Evolutionary conservation across 257 asterid genomes (phyloP), one percentile per base, ranked within the genome.

Genomic region (Fraxinus excelsior): DNA sequence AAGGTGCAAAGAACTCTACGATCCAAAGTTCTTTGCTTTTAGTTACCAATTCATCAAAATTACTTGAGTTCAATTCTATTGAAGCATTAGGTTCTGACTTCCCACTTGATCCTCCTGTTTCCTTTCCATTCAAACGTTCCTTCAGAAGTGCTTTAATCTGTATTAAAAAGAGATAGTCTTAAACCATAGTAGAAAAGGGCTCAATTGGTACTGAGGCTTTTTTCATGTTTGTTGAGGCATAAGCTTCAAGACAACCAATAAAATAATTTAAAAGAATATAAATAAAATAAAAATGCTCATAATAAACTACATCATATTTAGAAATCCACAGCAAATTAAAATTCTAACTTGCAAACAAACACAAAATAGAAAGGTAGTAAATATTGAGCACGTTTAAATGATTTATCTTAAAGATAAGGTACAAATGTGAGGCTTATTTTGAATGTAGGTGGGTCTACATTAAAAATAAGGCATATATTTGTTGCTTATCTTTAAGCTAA

Each of bases 1-100:
- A 96, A 58, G 99, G 97, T 77, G 99, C 98, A 82, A 89, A 96
- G 88, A 93, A 96, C 88, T 96, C 99, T 78, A 96, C 97, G 72
- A 96, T 77, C 99, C 99, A 96, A 49, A 93, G 87, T 14, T 96
- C 99, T 82, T 93, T 96, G 90, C 99, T 93, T 83, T 91, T 89
- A 74, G 86, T 78, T 65, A 96, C 97, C 87, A 86, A 62, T 78
- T 93, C 98, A 79, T 96, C 99, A 87, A 96, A 91, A 80, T 96
- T 96, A 32, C 74, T 77, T 3, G 98, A 91, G 86, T 90, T 93
- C 82, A 96, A 82, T 75, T 93, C 99, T 2, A 91, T 82, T 31
- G 99, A 96, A 72, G 91, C 93, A 84, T 91, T 96, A 68, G 96
- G 85, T 77, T 96, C 99, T 29, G 97, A 85, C 76, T 86, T 91